Conservation (phyloP, 495 filamentous ascomycete species). For the Neurospora hispaniola region DNA sequence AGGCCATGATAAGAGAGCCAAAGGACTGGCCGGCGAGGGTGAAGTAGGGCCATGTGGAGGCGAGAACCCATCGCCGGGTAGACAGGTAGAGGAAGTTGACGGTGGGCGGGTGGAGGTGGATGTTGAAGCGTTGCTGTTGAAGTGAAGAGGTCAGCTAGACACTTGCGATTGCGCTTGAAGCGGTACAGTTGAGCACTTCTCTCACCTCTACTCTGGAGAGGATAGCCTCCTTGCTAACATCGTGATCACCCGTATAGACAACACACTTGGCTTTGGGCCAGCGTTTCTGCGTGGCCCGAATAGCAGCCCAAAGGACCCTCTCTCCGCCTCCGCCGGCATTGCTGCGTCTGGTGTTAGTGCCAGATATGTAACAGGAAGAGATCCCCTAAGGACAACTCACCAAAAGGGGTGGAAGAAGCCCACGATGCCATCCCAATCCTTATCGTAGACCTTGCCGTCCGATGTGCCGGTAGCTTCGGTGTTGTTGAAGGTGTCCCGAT, state of each 20-base stretch:
- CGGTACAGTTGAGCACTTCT: not conserved
- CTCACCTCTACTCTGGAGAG: conserved; percentile 63
- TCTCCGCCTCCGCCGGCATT: conserved; percentile 96
- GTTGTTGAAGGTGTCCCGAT: conserved; percentile 48
- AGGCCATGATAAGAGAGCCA: conserved; percentile 75
- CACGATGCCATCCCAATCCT: conserved; percentile 71
- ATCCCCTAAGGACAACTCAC: conserved; percentile 32
- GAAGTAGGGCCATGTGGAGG: conserved; percentile 80
- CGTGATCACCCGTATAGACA: conserved; percentile 92
- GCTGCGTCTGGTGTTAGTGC: conserved; percentile 29
- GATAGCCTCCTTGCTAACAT: conserved; percentile 68
- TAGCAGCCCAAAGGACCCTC: conserved; percentile 91
- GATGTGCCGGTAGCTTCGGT: conserved; percentile 48
- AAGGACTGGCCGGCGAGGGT: conserved; percentile 90
- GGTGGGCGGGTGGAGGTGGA: conserved; percentile 72
- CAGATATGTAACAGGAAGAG: not conserved
- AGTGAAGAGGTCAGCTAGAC: not conserved
- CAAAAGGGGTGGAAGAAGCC: conserved; percentile 98
- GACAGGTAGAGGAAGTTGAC: conserved; percentile 82
- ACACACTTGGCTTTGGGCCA: conserved; percentile 83
- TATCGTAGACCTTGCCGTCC: conserved; percentile 35
- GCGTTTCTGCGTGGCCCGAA: conserved; percentile 78
- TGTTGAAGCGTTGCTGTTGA: conserved; percentile 77
- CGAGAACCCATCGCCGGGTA: conserved; percentile 73
- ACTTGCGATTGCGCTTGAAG: not conserved